phyloP scores from a whole-genome alignment of 2,329 filamentous ascomycete species.

The Phoma sp. region DNA sequence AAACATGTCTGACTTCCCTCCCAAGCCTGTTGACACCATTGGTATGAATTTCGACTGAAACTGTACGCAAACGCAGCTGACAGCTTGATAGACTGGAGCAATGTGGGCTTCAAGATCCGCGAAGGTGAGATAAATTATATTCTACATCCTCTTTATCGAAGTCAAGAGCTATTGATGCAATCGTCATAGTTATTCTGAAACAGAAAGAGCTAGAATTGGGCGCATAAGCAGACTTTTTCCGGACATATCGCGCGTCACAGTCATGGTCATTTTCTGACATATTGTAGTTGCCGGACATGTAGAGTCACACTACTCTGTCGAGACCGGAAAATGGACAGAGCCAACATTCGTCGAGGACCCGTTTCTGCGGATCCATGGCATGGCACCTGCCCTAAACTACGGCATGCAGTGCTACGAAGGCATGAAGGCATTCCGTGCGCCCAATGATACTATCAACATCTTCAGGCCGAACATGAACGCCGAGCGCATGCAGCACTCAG shows the following conservation, averaged over 20 bases:
- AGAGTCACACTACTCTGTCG: constrained; percentile 80
- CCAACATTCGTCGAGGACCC: constrained; percentile 83
- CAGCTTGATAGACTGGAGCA: constrained; percentile 74
- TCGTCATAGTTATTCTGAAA: not conserved
- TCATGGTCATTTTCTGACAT: not conserved
- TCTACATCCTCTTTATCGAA: not conserved
- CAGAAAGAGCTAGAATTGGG: not conserved
- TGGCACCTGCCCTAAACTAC: constrained; percentile 95
- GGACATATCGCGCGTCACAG: not conserved
- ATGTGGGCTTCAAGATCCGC: constrained; percentile 90
- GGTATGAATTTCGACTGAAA: constrained; percentile 49
- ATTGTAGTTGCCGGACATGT: constrained; percentile 86
- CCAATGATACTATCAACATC: constrained; percentile 76
- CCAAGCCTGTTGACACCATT: constrained; percentile 78
- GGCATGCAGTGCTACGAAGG: constrained; percentile 96
- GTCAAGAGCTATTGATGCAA: not conserved
- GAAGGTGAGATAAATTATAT: constrained; percentile 66
- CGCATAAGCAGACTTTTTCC: not conserved
- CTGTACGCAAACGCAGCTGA: not conserved
- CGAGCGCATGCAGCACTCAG: constrained; percentile 81
- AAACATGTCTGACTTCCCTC: constrained; percentile 60
- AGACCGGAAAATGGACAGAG: constrained; percentile 77
- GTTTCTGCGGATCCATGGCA: constrained; percentile 87
- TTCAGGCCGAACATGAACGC: constrained; percentile 91
- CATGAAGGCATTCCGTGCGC: constrained; percentile 91